These are phyloP conservation scores for Chondrus crispus DNA, from an alignment of 23 red algal species.

Conservation along the genomic window DNA sequence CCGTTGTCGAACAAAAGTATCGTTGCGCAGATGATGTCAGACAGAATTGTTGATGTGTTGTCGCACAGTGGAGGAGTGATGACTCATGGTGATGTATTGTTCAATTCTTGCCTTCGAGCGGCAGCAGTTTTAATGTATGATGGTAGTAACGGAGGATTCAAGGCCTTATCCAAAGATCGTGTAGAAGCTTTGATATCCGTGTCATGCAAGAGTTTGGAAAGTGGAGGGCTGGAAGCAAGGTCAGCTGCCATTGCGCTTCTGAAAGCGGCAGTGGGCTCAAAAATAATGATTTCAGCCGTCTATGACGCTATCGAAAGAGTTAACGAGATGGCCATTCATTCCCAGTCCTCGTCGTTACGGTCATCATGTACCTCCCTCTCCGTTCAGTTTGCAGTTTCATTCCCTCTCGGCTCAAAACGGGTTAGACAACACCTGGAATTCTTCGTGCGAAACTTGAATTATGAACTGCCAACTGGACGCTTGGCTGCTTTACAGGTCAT, in stretches of 20 bases:
- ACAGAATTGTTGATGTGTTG: slow-evolving; percentile 43
- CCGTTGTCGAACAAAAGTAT: background rate
- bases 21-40: slow-evolving; percentile 30
- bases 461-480: slow-evolving; percentile 51
- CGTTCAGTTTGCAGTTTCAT: slow-evolving; percentile 52
- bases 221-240: slow-evolving; percentile 11
- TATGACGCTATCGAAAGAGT: slow-evolving; percentile 70
- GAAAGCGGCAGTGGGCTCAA: background rate
- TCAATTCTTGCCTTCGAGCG: slow-evolving; percentile 48
- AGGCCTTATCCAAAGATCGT: slow-evolving; percentile 15
- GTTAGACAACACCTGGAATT: slow-evolving; percentile 68
- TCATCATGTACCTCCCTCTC: slow-evolving; percentile 7
- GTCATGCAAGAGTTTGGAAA: slow-evolving; percentile 26
- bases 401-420: slow-evolving; percentile 49
- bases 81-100: slow-evolving; percentile 25
- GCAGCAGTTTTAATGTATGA: slow-evolving; percentile 50
- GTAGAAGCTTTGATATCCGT: slow-evolving; percentile 52
- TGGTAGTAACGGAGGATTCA: background rate
- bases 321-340: slow-evolving; percentile 51
- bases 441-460: slow-evolving; percentile 72
- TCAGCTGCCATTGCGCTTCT: slow-evolving; percentile 50
- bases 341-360: slow-evolving; percentile 32
- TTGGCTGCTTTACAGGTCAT: slow-evolving; percentile 51
- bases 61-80: slow-evolving; percentile 7
- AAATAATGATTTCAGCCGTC: slow-evolving; percentile 22